phyloP scores from a whole-genome alignment of 306 rosid species.

The Crotalaria pallida region DNA sequence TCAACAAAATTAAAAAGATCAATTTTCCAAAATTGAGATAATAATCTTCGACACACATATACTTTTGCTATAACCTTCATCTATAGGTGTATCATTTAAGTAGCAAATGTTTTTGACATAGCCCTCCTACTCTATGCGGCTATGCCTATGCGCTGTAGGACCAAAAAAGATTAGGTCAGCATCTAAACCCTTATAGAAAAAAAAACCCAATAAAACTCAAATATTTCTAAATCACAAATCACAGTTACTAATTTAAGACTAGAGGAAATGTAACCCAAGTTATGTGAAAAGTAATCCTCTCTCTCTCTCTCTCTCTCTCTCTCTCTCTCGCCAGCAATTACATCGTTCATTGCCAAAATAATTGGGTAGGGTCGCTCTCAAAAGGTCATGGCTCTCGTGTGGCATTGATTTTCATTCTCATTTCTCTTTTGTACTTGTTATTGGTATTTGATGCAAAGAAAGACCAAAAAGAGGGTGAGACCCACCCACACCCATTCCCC shows the following conservation, averaged over 20 bases:
- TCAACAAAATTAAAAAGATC: neutral
- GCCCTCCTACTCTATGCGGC: neutral
- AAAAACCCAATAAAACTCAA: neutral
- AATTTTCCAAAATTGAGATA: conserved; percentile 4
- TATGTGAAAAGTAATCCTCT: neutral
- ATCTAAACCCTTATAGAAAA: neutral
- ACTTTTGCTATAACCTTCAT: neutral
- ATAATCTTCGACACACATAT: neutral
- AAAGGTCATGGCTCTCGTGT: conserved; percentile 44
- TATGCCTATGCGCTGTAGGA: neutral
- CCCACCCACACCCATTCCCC: conserved; percentile 27
- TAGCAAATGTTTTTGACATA: neutral
- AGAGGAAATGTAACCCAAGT: conserved; percentile 14
- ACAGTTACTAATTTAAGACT: conserved; percentile 15
- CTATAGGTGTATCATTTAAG: neutral
- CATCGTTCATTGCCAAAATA: conserved; percentile 33
- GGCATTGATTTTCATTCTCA: conserved; percentile 72
- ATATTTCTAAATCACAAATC: neutral
- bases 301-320: no score
- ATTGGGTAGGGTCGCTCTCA: conserved; percentile 43
- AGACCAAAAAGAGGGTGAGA: conserved; percentile 45
- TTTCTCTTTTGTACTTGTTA: conserved; percentile 48
- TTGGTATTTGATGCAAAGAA: conserved; percentile 37
- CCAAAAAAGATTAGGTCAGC: conserved; percentile 7
- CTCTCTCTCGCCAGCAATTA: conserved; percentile 17